Evolutionary conservation across 306 rosid species (phyloP).

Genomic region (Boehmeria nivea): DNA sequence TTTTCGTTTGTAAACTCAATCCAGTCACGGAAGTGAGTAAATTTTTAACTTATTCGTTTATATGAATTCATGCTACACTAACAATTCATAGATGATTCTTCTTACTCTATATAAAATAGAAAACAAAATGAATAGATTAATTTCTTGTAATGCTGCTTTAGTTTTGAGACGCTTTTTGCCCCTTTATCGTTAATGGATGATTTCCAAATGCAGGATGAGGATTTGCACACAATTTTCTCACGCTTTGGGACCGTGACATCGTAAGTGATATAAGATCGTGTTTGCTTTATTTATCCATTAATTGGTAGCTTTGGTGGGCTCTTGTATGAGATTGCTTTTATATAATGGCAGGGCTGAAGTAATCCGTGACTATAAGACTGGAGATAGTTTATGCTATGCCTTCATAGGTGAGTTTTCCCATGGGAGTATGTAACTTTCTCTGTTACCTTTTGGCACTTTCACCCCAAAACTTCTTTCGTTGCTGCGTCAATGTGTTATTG

Average conservation of each 20-base stretch:
- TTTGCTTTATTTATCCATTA: not conserved
- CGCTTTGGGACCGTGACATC: constrained; percentile 76
- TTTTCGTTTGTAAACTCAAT: constrained; percentile 90
- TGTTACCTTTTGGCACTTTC: too few species aligned
- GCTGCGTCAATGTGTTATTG: too few species aligned
- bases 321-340: constrained; percentile 20
- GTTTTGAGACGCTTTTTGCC: not conserved
- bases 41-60: not conserved
- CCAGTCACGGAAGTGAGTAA: constrained; percentile 86
- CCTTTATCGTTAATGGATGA: not conserved
- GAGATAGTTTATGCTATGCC: constrained; percentile 94
- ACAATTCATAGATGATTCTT: not conserved
- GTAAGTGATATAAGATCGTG: constrained; percentile 42
- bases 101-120: not conserved
- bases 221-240: constrained; percentile 88
- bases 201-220: constrained; percentile 67
- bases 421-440: not conserved
- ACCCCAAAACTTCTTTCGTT: too few species aligned
- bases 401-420: constrained; percentile 60
- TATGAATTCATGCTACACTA: constrained; percentile 13
- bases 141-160: not conserved
- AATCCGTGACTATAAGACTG: constrained; percentile 84
- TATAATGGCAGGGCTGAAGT: constrained; percentile 78
- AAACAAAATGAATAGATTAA: not conserved
- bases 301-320: not conserved